These are phyloP conservation scores for Thyridium curvatum DNA, from an alignment of 2,329 filamentous ascomycete genomes.

Conservation along the genomic window DNA sequence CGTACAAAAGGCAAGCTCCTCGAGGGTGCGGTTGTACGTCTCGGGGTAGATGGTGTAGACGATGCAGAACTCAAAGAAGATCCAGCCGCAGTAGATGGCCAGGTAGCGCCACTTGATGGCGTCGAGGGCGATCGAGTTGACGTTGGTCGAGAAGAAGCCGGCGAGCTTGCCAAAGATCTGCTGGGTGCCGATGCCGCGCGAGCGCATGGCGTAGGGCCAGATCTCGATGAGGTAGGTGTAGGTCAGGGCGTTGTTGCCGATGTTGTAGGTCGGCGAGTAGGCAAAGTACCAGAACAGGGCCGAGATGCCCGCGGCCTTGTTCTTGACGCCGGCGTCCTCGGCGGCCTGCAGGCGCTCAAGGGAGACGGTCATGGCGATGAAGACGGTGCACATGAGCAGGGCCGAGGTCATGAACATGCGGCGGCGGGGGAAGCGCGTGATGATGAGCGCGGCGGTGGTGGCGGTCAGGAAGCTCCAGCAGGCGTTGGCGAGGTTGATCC, in stretches of 20 bases:
- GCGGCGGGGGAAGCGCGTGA: constrained; percentile 30
- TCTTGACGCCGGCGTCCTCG: constrained; percentile 7
- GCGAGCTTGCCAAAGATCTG: constrained; percentile 33
- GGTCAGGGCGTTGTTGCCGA: constrained; percentile 16
- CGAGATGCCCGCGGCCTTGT: constrained; percentile 16
- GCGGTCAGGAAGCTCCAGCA: constrained; percentile 39
- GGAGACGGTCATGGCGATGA: constrained; percentile 15
- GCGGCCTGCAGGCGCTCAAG: constrained; percentile 9
- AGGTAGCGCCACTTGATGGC: constrained; percentile 34
- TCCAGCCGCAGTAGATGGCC: constrained; percentile 35
- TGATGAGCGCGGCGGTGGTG: constrained; percentile 30
- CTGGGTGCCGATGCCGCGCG: constrained; percentile 34
- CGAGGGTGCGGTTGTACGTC: constrained; percentile 72
- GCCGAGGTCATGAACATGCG: constrained; percentile 15
- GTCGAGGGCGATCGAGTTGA: constrained; percentile 34
- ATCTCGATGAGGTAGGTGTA: constrained; percentile 18
- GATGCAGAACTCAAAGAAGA: constrained; percentile 34
- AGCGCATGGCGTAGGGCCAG: constrained; percentile 17
- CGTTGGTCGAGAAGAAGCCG: constrained; percentile 27
- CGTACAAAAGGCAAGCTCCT: constrained; percentile 50
- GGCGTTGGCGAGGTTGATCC: constrained; percentile 37
- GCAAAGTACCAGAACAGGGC: constrained; percentile 19
- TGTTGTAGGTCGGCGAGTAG: constrained; percentile 18
- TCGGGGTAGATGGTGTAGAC: constrained; percentile 83
- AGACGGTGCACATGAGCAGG: constrained; percentile 14